These are phyloP conservation scores for Entomortierella lignicola DNA, from an alignment of 192 early-diverging fungal species.

Conservation along the genomic window DNA sequence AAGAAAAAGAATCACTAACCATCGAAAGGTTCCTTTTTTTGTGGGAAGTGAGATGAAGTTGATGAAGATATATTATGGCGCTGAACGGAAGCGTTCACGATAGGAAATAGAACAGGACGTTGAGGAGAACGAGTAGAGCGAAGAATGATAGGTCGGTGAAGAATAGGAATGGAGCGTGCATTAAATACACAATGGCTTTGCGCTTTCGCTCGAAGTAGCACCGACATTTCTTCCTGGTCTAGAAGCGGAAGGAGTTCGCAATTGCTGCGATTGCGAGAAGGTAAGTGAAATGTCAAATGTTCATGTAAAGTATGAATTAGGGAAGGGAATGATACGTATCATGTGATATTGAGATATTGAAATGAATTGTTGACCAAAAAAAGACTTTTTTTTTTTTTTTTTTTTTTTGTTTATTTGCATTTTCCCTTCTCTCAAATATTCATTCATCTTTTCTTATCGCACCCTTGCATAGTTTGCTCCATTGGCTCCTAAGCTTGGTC, in stretches of 20 bases:
- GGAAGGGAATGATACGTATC: too few species aligned
- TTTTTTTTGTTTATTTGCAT: not conserved
- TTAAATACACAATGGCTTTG: not conserved
- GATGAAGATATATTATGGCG: not conserved
- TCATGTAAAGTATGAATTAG: too few species aligned
- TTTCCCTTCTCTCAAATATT: too few species aligned
- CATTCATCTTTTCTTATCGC: not conserved
- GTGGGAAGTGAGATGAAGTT: not conserved
- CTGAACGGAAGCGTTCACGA: not conserved
- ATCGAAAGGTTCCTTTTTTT: slow-evolving; percentile 9
- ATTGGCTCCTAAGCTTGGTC: not conserved
- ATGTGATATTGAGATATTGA: too few species aligned
- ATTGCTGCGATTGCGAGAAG: not conserved
- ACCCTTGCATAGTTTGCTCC: not conserved
- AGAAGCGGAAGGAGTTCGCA: not conserved
- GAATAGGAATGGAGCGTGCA: not conserved
- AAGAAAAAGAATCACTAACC: not conserved
- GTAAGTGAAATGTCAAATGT: too few species aligned
- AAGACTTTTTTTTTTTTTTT: not conserved
- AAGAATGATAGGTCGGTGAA: not conserved
- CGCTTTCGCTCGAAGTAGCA: slow-evolving; percentile 12
- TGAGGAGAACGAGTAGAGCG: not conserved
- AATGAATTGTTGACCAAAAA: too few species aligned
- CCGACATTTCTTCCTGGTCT: slow-evolving; percentile 10
- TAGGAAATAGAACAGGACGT: slow-evolving; percentile 1